Conservation (phyloP, 75 land plant genomes). For the Larix kaempferi region DNA sequence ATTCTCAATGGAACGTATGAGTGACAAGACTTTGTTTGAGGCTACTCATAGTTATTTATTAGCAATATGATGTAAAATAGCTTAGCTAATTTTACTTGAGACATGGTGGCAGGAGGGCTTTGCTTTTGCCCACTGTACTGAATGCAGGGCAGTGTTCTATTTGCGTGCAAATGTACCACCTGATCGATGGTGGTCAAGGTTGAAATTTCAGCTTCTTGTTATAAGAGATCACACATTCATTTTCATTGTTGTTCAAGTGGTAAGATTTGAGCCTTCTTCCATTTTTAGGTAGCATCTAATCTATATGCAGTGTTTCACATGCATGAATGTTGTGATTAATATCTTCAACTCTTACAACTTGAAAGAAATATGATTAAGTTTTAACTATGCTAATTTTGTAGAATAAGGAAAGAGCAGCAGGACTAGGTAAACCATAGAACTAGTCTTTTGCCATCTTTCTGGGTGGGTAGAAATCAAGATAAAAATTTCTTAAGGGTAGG, state of each 20-base stretch:
- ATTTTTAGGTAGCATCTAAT: neutral
- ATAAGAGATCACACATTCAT: conserved; percentile 81
- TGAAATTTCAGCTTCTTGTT: conserved; percentile 89
- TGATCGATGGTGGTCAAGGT: conserved; percentile 90
- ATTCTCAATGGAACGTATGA: neutral
- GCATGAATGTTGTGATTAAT: neutral
- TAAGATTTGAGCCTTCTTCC: conserved; percentile 18
- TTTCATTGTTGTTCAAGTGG: conserved; percentile 82
- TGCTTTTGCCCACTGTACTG: conserved; percentile 98
- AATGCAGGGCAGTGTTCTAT: conserved; percentile 74
- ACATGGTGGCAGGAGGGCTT: conserved; percentile 74
- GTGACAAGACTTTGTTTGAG: neutral
- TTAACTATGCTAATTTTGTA: neutral
- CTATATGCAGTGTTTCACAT: neutral
- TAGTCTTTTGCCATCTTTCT: neutral
- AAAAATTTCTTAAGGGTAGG: neutral
- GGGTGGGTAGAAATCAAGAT: neutral
- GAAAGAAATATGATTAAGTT: neutral
- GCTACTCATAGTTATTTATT: neutral
- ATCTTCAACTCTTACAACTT: neutral
- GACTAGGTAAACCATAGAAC: neutral
- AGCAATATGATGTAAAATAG: neutral
- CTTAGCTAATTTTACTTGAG: neutral
- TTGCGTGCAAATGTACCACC: conserved; percentile 91
- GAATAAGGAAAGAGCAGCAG: neutral